phyloP scores from a whole-genome alignment of 805 yeast species.

The Candida tibetensis region DNA sequence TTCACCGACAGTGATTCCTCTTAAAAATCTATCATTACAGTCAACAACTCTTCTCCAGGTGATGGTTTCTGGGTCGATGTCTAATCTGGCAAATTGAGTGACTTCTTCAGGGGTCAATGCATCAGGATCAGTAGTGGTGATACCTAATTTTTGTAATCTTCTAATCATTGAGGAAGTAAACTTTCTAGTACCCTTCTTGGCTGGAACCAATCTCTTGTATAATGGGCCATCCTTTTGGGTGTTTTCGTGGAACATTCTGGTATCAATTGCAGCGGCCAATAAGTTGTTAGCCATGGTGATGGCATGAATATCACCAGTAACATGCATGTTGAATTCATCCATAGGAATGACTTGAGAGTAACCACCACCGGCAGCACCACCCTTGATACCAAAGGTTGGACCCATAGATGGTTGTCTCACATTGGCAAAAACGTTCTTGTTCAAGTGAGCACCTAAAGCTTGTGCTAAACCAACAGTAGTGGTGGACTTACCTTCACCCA shows the following conservation, averaged over 20 bases:
- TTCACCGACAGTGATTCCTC: constrained; percentile 86
- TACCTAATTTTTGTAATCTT: constrained; percentile 79
- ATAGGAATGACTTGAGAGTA: constrained; percentile 96
- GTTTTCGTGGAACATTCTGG: constrained; percentile 92
- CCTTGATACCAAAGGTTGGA: constrained; percentile 97
- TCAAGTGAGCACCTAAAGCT: constrained; percentile 88
- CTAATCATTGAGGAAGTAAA: constrained; percentile 78
- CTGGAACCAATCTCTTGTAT: constrained; percentile 83
- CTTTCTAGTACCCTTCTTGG: constrained; percentile 72
- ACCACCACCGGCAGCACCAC: constrained; percentile 99
- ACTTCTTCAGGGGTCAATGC: constrained; percentile 77
- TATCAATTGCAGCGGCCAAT: constrained; percentile 94
- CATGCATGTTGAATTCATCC: constrained; percentile 98
- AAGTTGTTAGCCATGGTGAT: constrained; percentile 90
- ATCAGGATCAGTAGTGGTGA: constrained; percentile 74
- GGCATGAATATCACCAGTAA: constrained; percentile 97
- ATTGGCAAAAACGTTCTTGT: constrained; percentile 82
- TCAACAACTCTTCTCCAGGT: constrained; percentile 94
- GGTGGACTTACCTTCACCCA: constrained; percentile 97
- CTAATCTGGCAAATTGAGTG: constrained; percentile 70
- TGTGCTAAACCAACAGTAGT: constrained; percentile 97
- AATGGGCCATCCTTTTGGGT: constrained; percentile 79
- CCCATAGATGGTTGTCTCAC: constrained; percentile 99
- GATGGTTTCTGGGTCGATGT: constrained; percentile 86
- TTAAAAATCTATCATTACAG: constrained; percentile 85